phyloP scores from a whole-genome alignment of 805 yeast genomes.

The Kodamaea hsintzibuensis region DNA sequence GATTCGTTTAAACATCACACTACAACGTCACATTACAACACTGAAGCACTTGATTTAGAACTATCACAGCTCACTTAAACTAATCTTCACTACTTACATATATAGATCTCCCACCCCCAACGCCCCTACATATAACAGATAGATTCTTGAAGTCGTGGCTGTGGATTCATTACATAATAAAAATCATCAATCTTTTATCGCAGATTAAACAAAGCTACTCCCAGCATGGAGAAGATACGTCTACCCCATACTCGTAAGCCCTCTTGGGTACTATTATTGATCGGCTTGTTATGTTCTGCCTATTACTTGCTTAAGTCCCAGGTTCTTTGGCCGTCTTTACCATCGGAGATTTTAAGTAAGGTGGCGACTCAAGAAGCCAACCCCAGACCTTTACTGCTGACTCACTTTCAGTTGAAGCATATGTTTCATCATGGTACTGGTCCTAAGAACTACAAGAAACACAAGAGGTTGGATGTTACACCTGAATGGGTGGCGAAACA shows the following conservation, averaged over 20 bases:
- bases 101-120: neutral
- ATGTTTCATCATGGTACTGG: constrained; percentile 64
- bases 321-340: neutral
- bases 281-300: neutral
- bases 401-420: constrained; percentile 46
- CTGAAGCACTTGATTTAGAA: too few species aligned
- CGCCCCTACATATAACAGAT: neutral
- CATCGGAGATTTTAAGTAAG: neutral
- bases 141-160: neutral
- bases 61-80: too few species aligned
- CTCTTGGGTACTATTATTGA: constrained; percentile 2
- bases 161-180: constrained; percentile 2
- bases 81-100: neutral
- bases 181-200: constrained; percentile 2
- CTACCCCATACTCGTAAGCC: neutral
- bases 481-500: constrained; percentile 32
- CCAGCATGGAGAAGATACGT: constrained; percentile 4
- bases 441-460: constrained; percentile 34
- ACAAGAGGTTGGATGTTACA: constrained; percentile 54
- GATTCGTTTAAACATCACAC: too few species aligned
- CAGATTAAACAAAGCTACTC: neutral
- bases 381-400: neutral
- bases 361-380: neutral
- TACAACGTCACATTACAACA: too few species aligned
- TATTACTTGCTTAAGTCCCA: neutral